phyloP scores from a whole-genome alignment of 805 yeast species.

The Starmerella cellae region DNA sequence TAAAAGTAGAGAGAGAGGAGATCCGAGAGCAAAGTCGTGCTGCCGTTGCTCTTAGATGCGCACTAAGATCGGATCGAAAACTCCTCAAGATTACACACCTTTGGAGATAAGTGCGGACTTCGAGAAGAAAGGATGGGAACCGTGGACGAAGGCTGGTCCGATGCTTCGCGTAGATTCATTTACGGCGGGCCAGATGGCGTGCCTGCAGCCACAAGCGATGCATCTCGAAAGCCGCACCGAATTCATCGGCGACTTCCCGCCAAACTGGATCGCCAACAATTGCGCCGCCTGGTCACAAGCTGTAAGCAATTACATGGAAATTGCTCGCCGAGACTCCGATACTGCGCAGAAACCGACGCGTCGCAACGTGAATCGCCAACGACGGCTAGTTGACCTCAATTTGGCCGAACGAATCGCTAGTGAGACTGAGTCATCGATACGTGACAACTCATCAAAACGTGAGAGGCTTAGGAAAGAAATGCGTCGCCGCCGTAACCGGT shows the following conservation, averaged over 20 bases:
- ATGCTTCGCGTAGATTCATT: conserved; percentile 20
- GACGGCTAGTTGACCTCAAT: conserved; percentile 3
- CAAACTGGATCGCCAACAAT: conserved; percentile 13
- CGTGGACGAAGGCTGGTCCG: conserved; percentile 12
- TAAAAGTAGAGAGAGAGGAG: no score
- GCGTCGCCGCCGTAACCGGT: conserved; percentile 2
- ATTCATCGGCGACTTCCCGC: conserved; percentile 27
- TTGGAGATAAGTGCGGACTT: not conserved
- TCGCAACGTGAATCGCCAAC: not conserved
- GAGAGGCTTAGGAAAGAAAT: not conserved
- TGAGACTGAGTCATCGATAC: not conserved
- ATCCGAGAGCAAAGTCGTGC: no score
- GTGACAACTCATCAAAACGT: not conserved
- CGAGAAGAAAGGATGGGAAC: conserved; percentile 5
- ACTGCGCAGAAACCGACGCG: not conserved
- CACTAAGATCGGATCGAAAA: no score
- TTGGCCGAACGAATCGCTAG: conserved; percentile 6
- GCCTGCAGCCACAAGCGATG: conserved; percentile 22
- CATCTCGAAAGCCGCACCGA: conserved; percentile 24
- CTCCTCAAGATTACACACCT: no score
- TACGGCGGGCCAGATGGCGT: conserved; percentile 26
- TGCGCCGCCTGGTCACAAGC: conserved; percentile 11
- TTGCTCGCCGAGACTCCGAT: not conserved
- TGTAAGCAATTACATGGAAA: conserved; percentile 12
- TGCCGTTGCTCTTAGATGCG: no score